These are phyloP conservation scores for Alternaria metachromatica DNA, from an alignment of 2,329 filamentous ascomycete genomes.

Conservation along the genomic window DNA sequence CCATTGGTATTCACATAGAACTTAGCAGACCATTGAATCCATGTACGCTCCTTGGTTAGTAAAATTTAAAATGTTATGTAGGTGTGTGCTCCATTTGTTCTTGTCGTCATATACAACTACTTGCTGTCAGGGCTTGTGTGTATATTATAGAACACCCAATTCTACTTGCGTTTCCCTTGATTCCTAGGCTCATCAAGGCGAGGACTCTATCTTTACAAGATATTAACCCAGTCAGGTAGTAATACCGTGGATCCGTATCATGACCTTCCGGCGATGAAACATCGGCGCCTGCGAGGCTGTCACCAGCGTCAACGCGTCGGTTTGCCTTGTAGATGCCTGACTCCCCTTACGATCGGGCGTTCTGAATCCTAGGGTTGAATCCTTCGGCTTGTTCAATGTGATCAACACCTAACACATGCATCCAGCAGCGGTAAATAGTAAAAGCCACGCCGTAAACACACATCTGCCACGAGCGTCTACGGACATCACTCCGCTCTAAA, in stretches of 20 bases:
- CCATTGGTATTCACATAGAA: neutral
- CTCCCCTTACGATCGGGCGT: neutral
- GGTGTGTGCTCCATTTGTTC: neutral
- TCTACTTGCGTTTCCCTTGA: neutral
- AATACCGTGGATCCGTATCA: neutral
- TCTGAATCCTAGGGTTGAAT: neutral
- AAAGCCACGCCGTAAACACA: conserved; percentile 1
- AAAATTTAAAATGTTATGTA: neutral
- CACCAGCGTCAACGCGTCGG: conserved; percentile 6
- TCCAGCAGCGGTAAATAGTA: neutral
- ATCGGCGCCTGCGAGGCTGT: neutral
- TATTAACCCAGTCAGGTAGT: neutral
- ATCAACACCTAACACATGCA: neutral
- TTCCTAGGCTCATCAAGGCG: neutral
- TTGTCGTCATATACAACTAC: neutral
- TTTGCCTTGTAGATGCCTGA: neutral
- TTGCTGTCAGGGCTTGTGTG: neutral
- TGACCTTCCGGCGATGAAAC: too few relatives aligned
- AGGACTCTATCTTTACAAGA: neutral
- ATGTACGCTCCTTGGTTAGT: neutral
- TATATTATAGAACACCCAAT: neutral
- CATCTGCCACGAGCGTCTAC: conserved; percentile 15
- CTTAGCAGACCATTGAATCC: neutral
- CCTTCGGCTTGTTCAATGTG: neutral
- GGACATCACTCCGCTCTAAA: neutral